These are phyloP conservation scores for Chytriomyces hyalinus DNA, from an alignment of 192 early-diverging fungal species.

Conservation along the genomic window DNA sequence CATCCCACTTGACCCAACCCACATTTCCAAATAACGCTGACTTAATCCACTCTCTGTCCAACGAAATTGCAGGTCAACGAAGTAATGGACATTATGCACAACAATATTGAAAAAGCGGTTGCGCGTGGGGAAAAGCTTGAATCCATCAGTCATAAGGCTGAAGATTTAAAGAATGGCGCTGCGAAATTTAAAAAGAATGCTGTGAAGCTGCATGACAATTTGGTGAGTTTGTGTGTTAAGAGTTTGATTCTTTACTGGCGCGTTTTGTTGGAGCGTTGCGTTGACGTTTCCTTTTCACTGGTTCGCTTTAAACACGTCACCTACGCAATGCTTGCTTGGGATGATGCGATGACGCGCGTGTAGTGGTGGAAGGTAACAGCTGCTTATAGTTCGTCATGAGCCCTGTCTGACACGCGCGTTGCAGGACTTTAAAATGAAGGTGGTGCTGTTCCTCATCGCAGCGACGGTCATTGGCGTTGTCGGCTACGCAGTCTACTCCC, in stretches of 20 bases:
- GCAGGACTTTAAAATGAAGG: too few relatives aligned
- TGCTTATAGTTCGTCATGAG: too few relatives aligned
- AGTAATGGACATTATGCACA: constrained; percentile 90
- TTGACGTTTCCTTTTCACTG: too few relatives aligned
- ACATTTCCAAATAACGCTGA: neutral
- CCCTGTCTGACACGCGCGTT: too few relatives aligned
- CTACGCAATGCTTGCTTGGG: too few relatives aligned
- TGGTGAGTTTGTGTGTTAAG: neutral
- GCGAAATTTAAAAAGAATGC: constrained; percentile 80
- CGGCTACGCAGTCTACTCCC: too few relatives aligned
- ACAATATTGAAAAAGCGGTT: constrained; percentile 87
- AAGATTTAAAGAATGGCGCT: constrained; percentile 71
- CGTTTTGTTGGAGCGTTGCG: neutral
- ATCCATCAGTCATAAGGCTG: constrained; percentile 79
- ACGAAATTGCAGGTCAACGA: constrained; percentile 75
- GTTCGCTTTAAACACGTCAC: too few relatives aligned
- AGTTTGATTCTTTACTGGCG: neutral
- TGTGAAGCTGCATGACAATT: constrained; percentile 56
- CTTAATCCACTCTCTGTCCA: neutral
- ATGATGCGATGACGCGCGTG: too few relatives aligned
- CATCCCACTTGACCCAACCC: too few relatives aligned
- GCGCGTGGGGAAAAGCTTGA: constrained; percentile 86
- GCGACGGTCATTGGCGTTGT: too few relatives aligned
- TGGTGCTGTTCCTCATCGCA: too few relatives aligned
- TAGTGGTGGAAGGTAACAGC: too few relatives aligned